Percentiles rank a stretch among this genome's conserved stretches.
Evolutionary conservation across 768 basidiomycete genomes (phyloP).

Genomic region (Lactarius evosmus): DNA sequence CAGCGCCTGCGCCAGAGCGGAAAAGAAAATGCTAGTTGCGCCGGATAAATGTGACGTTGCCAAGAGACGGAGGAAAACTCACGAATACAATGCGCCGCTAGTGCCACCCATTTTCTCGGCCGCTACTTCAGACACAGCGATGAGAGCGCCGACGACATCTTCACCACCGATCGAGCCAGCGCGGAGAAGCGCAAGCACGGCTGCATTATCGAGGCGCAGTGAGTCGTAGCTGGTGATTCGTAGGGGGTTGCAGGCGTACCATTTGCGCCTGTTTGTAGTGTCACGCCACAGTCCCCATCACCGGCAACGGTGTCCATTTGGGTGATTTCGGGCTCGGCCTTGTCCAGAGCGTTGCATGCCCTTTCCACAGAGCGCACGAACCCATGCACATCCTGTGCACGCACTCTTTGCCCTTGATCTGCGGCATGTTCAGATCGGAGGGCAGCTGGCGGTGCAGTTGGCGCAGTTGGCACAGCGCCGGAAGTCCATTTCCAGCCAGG

Average conservation of each 20-base stretch:
- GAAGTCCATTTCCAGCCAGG: slow-evolving; percentile 89
- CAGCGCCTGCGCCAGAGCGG: slow-evolving; percentile 75
- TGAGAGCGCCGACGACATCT: slow-evolving; percentile 62
- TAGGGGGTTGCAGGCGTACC: slow-evolving; percentile 41
- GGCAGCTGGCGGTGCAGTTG: slow-evolving; percentile 11
- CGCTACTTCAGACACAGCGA: slow-evolving; percentile 67
- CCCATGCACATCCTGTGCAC: slow-evolving; percentile 42
- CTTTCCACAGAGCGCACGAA: slow-evolving; percentile 56
- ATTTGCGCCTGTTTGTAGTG: slow-evolving; percentile 70
- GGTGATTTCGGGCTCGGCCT: slow-evolving; percentile 87
- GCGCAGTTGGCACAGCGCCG: slow-evolving; percentile 38
- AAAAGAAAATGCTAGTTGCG: slow-evolving; percentile 79
- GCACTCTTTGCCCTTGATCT: slow-evolving; percentile 30
- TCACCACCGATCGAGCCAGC: slow-evolving; percentile 55
- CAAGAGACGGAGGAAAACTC: slow-evolving; percentile 34
- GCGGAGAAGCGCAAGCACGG: slow-evolving; percentile 55
- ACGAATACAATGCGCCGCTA: slow-evolving; percentile 90
- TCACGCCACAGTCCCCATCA: slow-evolving; percentile 78
- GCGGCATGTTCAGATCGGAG: slow-evolving; percentile 16
- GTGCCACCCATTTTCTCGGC: slow-evolving; percentile 91
- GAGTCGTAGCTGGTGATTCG: slow-evolving; percentile 13
- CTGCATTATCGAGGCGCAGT: slow-evolving; percentile 35
- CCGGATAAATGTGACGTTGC: background rate
- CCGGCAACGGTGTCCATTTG: slow-evolving; percentile 88
- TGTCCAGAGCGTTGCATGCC: slow-evolving; percentile 64